phyloP scores from a whole-genome alignment of 805 yeast species.

The Clavispora fructus region DNA sequence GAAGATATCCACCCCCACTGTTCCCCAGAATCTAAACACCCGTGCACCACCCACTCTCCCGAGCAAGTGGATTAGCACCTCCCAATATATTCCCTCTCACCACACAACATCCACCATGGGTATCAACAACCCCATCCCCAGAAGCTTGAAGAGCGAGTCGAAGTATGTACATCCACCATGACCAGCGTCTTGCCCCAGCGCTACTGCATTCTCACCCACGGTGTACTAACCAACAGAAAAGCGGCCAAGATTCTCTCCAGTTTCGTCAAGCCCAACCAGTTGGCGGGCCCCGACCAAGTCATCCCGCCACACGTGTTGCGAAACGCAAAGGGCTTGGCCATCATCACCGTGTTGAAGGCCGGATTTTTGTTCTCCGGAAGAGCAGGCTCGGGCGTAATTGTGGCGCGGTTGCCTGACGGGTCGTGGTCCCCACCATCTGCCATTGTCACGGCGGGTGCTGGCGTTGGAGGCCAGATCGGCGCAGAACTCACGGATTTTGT shows the following conservation, averaged over 20 bases:
- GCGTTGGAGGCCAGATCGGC: conserved; percentile 97
- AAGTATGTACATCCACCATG: conserved; percentile 46
- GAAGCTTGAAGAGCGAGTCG: conserved; percentile 80
- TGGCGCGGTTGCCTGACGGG: conserved; percentile 91
- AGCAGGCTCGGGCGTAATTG: conserved; percentile 95
- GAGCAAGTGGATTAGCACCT: neutral
- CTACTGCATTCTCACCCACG: neutral
- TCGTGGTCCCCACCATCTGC: conserved; percentile 98
- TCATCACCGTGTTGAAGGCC: conserved; percentile 92
- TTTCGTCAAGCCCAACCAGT: conserved; percentile 90
- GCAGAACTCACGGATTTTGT: conserved; percentile 96
- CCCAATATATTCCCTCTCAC: neutral
- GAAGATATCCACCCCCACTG: no score
- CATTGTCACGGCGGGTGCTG: conserved; percentile 93
- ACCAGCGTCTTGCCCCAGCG: no score
- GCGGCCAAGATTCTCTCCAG: conserved; percentile 90
- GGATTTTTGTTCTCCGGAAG: conserved; percentile 95
- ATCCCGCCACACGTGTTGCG: conserved; percentile 85
- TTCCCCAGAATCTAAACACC: neutral
- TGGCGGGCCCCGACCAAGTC: conserved; percentile 79
- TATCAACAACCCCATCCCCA: conserved; percentile 91
- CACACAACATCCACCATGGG: conserved; percentile 24
- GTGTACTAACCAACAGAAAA: conserved; percentile 45
- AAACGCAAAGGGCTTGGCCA: conserved; percentile 88
- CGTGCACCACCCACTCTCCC: neutral